Evolutionary conservation across 305 asterid genomes (phyloP), one percentile per base, ranked within the genome.

Genomic region (Fraxinus latifolia): DNA sequence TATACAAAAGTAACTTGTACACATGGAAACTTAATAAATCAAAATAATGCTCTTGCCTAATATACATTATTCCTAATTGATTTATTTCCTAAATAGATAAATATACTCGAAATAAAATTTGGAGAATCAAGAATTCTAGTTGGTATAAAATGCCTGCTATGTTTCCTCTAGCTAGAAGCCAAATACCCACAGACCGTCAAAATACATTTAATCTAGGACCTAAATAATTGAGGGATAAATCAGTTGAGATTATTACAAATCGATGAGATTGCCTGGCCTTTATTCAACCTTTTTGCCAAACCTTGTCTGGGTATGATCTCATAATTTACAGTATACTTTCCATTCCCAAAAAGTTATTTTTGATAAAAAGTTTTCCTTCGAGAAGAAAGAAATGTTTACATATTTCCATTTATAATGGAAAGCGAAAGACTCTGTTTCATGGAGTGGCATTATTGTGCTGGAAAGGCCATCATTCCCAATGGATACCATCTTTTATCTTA

Each of bases 121-220:
- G 65, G 75, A 74, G 39, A 72, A 72, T 27, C 42, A 77, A 39
- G 74, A 32, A 65, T 42, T 77, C 47, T 60, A 23, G n/a, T 62
- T 73, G 81, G 44, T 76, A 67, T 32, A 39, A 36, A 50, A 62
- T 80, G 60, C 79, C 65, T 77, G 79, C n/a, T 23, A 6, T 23
- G 72, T 62, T 62, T 62, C 72, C 72, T 23, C 27, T 53, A 21
- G 29, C 27, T 25, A 62, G 15, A 7, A 62, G 72, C 15, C 72
- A 62, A 1, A 21, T 62, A 8, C 6, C 31, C 72, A 62, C 33
- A 62, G 72, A 62, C 25, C n/a, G 3, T 62, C 72, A 21, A 9
- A 62, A 25, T 4, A 62, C n/a, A 23, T 23, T 62, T 62, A 62
- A 60, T 60, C 15, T 60, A 60, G 32, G 32, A 21, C 12, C 15